Conservation (phyloP, 129 eudicot genomes). For the Pittosporum tobira region DNA sequence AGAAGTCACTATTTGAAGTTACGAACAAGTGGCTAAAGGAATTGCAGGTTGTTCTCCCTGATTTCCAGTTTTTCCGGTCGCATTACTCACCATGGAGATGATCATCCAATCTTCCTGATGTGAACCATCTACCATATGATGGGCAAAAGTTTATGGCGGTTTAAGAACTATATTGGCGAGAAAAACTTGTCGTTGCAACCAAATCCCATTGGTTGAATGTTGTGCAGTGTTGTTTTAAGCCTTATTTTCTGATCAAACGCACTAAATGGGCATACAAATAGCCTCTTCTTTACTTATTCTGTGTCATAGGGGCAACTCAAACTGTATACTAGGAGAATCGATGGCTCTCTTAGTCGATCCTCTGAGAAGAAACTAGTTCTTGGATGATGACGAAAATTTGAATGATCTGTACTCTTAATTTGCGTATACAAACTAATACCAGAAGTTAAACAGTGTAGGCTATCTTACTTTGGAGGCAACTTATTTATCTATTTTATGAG, state of each 20-base stretch:
- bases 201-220: slow-evolving; percentile 18
- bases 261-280: not conserved
- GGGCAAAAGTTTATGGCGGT: not conserved
- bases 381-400: slow-evolving; percentile 16
- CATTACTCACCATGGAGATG: slow-evolving; percentile 27
- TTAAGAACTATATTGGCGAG: not conserved
- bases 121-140: not conserved
- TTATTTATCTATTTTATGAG: not conserved
- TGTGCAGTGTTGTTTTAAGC: slow-evolving; percentile 21
- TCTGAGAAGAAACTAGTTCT: slow-evolving; percentile 4
- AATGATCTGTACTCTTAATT: slow-evolving; percentile 15
- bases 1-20: slow-evolving; percentile 36
- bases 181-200: slow-evolving; percentile 1
- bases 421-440: slow-evolving; percentile 13
- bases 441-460: slow-evolving; percentile 6
- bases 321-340: slow-evolving; percentile 6
- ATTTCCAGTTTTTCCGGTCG: slow-evolving; percentile 44
- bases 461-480: not conserved
- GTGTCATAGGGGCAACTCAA: not conserved
- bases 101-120: slow-evolving; percentile 6
- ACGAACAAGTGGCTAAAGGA: slow-evolving; percentile 53
- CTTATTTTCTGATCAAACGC: not conserved
- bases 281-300: not conserved
- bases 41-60: slow-evolving; percentile 48
- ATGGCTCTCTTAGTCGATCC: slow-evolving; percentile 4